A percentile compares a stretch with the other conserved stretches of the same genome.
Evolutionary conservation across 2,329 filamentous ascomycete genomes (phyloP).

Genomic region (Pseudopithomyces maydicus): DNA sequence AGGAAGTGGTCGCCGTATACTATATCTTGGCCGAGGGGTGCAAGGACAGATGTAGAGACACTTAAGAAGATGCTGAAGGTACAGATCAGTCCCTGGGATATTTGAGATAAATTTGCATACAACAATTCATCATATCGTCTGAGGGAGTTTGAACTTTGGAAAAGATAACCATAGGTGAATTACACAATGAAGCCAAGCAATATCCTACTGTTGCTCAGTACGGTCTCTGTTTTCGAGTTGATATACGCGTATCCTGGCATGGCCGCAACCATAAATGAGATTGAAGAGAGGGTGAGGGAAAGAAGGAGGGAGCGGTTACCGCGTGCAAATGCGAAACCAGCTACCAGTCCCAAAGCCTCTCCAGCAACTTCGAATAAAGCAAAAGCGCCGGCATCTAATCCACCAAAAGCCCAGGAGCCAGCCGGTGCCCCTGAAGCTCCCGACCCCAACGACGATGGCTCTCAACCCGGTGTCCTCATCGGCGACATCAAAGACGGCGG

Average conservation of each 20-base stretch:
- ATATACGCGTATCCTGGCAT: background rate
- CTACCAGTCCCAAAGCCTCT: background rate
- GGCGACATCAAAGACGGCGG: slow-evolving; percentile 28
- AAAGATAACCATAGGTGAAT: background rate
- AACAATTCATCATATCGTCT: no score
- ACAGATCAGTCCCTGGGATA: no score
- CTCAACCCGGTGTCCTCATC: slow-evolving; percentile 22
- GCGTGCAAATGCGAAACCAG: background rate
- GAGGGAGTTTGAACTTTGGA: no score
- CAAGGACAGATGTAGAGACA: background rate
- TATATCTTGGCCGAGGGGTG: background rate
- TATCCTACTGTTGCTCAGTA: background rate
- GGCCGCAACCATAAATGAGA: background rate
- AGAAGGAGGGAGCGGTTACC: background rate
- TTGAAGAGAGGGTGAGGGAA: background rate
- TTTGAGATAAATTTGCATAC: background rate
- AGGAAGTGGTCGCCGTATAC: background rate
- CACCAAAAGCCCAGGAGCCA: background rate
- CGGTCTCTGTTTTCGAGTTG: background rate
- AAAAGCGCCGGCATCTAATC: background rate
- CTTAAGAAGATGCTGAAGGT: background rate
- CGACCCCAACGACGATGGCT: slow-evolving; percentile 15
- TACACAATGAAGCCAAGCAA: background rate
- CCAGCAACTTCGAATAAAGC: background rate
- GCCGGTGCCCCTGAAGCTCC: background rate